A percentile compares a stretch with the other conserved stretches of the same genome.
Evolutionary conservation across 2,329 filamentous ascomycete genomes (phyloP).

Genomic region (Aspergillus felis): DNA sequence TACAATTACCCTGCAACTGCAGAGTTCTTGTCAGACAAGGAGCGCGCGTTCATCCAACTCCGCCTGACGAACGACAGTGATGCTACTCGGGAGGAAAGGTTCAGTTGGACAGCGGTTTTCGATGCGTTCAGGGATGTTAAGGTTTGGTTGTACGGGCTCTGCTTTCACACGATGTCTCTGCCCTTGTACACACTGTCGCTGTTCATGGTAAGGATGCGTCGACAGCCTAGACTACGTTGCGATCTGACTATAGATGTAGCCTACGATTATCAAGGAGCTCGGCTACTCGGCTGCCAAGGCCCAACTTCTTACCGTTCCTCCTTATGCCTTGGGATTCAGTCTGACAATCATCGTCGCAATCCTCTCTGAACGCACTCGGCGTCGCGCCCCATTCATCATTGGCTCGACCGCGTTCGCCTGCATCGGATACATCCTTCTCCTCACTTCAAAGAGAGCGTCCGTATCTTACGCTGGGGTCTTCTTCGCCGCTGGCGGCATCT

Average conservation of each 20-base stretch:
- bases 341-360: slow-evolving; percentile 58
- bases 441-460: slow-evolving; percentile 52
- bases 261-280: slow-evolving; percentile 42
- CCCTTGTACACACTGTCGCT: slow-evolving; percentile 42
- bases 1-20: slow-evolving; percentile 42
- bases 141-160: slow-evolving; percentile 68
- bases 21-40: slow-evolving; percentile 43
- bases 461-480: slow-evolving; percentile 60
- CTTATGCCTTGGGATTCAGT: slow-evolving; percentile 60
- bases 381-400: slow-evolving; percentile 62
- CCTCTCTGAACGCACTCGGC: slow-evolving; percentile 55
- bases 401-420: slow-evolving; percentile 54
- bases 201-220: slow-evolving; percentile 26
- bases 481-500: slow-evolving; percentile 64
- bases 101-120: slow-evolving; percentile 63
- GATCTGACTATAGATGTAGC: slow-evolving; percentile 15
- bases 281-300: slow-evolving; percentile 41
- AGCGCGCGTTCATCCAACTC: slow-evolving; percentile 56
- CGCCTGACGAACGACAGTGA: slow-evolving; percentile 67
- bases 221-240: neutral
- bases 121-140: slow-evolving; percentile 64
- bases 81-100: slow-evolving; percentile 63
- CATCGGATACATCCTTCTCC: slow-evolving; percentile 60
- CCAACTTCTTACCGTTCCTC: slow-evolving; percentile 59
- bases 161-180: slow-evolving; percentile 70